Conservation (phyloP, 192 early-diverging fungal genomes). For the Backusella parvicylindrica region DNA sequence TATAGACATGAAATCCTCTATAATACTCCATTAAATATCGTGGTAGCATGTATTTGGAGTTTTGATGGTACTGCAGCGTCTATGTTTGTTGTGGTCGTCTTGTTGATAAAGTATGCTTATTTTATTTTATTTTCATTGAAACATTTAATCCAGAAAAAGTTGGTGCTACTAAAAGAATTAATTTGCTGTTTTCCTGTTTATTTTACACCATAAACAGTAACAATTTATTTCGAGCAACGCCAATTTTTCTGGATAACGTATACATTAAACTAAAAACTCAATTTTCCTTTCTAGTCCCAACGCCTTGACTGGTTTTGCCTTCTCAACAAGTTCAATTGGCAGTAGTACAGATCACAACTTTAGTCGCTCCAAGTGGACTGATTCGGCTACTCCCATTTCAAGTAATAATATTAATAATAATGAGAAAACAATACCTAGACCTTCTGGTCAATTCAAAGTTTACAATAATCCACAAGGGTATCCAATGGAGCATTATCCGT, state of each 20-base stretch:
- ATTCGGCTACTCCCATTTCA: neutral
- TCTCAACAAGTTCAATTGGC: neutral
- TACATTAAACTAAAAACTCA: neutral
- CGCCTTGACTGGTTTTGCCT: neutral
- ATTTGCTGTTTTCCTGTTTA: too few species aligned
- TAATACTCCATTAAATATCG: neutral
- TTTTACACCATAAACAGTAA: too few species aligned
- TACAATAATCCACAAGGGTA: neutral
- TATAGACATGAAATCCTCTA: neutral
- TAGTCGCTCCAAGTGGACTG: neutral
- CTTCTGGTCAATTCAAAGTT: neutral
- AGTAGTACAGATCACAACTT: neutral
- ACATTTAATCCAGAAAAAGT: too few species aligned
- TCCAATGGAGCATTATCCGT: neutral
- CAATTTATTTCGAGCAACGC: too few species aligned
- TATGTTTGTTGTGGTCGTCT: neutral
- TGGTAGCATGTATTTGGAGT: neutral
- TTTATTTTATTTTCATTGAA: too few species aligned
- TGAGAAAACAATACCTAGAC: neutral
- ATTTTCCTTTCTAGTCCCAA: neutral
- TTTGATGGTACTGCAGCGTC: slow-evolving; percentile 3
- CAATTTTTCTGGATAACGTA: too few species aligned
- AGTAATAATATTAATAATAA: neutral
- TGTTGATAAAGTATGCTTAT: neutral
- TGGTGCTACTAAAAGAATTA: too few species aligned